Conservation (phyloP, 805 yeast genomes). For the Saccharomyces cerevisiae region DNA sequence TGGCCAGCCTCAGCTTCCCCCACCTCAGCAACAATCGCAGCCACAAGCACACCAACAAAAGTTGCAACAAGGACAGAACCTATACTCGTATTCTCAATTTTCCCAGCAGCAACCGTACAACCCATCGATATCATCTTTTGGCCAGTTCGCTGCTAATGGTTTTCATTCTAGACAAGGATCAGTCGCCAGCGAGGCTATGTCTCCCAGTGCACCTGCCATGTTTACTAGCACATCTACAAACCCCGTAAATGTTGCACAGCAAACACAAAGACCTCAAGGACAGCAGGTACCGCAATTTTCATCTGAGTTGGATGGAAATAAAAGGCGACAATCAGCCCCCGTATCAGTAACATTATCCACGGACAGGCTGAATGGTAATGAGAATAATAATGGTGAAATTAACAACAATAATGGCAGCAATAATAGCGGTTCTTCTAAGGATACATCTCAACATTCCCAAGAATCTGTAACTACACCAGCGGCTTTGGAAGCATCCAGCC, state of each 20-base stretch:
- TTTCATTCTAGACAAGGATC: conserved; percentile 27
- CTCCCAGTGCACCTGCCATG: conserved; percentile 20
- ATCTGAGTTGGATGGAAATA: neutral
- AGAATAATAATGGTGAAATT: neutral
- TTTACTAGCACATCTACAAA: conserved; percentile 6
- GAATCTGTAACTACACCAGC: neutral
- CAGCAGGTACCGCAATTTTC: neutral
- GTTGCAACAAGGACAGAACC: neutral
- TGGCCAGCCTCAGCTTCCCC: conserved; percentile 15
- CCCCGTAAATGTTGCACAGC: neutral
- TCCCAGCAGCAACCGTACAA: conserved; percentile 14
- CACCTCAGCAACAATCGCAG: conserved; percentile 5
- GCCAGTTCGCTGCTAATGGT: conserved; percentile 20
- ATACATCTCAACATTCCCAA: neutral
- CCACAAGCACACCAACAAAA: conserved; percentile 3
- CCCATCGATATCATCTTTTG: conserved; percentile 15
- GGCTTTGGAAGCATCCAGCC: neutral
- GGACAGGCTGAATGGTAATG: neutral
- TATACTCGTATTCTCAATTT: conserved; percentile 23
- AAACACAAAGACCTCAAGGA: neutral
- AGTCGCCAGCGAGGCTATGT: conserved; percentile 25
- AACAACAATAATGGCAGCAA: neutral
- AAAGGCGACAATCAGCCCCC: neutral
- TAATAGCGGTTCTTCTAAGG: neutral
- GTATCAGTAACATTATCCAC: neutral